Percentiles rank a stretch among this genome's conserved stretches.
Evolutionary conservation across 2,329 filamentous ascomycete genomes (phyloP).

Genomic region (Ascochyta pisi): DNA sequence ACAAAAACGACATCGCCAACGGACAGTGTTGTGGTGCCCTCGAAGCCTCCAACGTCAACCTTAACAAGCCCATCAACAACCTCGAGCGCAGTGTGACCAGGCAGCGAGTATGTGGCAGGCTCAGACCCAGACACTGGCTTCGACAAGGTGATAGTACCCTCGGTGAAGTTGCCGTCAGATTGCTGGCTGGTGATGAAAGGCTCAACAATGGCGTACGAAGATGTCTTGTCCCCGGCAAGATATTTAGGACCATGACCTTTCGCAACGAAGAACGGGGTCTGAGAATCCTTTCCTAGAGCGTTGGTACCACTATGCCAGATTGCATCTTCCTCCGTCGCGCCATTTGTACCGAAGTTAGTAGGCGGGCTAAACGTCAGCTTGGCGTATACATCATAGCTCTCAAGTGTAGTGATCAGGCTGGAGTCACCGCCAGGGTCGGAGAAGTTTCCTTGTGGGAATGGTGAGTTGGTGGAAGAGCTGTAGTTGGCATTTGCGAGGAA

Average conservation of each 20-base stretch:
- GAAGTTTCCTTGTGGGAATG: constrained; percentile 44
- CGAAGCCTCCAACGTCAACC: constrained; percentile 40
- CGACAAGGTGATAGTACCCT: constrained; percentile 54
- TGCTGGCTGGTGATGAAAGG: constrained; percentile 53
- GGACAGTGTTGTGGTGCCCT: constrained; percentile 39
- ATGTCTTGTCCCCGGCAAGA: constrained; percentile 44
- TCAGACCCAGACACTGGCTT: constrained; percentile 28
- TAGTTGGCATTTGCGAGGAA: constrained; percentile 47
- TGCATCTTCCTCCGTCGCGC: constrained; percentile 44
- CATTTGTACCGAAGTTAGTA: constrained; percentile 50
- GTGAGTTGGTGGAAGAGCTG: constrained; percentile 44
- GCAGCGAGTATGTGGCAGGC: constrained; percentile 30
- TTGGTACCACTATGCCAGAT: constrained; percentile 52
- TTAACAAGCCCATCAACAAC: constrained; percentile 49
- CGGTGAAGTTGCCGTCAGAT: constrained; percentile 52
- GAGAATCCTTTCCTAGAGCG: constrained; percentile 36
- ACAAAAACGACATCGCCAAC: constrained; percentile 52
- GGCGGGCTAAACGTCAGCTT: constrained; percentile 52
- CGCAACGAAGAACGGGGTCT: constrained; percentile 53
- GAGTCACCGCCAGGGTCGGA: constrained; percentile 39
- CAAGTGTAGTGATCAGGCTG: constrained; percentile 44
- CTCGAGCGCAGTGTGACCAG: constrained; percentile 48
- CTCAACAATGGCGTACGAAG: constrained; percentile 52
- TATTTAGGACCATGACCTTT: constrained; percentile 57
- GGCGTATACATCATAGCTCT: constrained; percentile 54